Conservation (phyloP, 768 basidiomycete genomes). For the Lactifluus pinguis region DNA sequence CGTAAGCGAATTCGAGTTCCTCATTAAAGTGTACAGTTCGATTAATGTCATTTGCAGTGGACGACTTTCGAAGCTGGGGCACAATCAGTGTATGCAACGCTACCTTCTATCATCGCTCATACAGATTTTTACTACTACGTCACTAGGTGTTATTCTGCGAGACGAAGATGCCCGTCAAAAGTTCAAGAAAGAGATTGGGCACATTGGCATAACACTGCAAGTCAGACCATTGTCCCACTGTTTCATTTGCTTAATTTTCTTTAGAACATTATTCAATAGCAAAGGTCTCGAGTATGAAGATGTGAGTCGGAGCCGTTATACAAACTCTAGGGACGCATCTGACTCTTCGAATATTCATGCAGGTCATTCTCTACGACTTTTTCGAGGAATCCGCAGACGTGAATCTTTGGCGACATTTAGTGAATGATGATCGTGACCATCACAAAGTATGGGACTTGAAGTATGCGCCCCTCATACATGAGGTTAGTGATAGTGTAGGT, state of each 20-base stretch:
- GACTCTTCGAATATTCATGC: neutral
- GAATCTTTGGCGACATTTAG: conserved; percentile 6
- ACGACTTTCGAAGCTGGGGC: conserved; percentile 48
- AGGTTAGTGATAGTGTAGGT: neutral
- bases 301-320: conserved; percentile 25
- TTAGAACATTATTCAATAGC: conserved; percentile 48
- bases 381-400: conserved; percentile 54
- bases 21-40: neutral
- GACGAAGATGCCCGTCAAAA: conserved; percentile 42
- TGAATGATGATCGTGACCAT: neutral
- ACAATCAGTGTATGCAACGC: conserved; percentile 47
- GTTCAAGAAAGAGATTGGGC: conserved; percentile 43
- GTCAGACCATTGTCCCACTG: conserved; percentile 12
- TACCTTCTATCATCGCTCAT: neutral
- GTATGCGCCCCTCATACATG: neutral
- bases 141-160: conserved; percentile 59
- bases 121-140: neutral
- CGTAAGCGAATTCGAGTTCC: neutral
- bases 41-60: conserved; percentile 26
- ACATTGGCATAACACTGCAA: conserved; percentile 50
- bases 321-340: neutral
- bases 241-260: neutral
- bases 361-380: conserved; percentile 72
- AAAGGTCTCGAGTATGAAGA: conserved; percentile 64
- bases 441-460: neutral